Conservation (phyloP, 805 yeast species). For the Zygotorulaspora danielsina region DNA sequence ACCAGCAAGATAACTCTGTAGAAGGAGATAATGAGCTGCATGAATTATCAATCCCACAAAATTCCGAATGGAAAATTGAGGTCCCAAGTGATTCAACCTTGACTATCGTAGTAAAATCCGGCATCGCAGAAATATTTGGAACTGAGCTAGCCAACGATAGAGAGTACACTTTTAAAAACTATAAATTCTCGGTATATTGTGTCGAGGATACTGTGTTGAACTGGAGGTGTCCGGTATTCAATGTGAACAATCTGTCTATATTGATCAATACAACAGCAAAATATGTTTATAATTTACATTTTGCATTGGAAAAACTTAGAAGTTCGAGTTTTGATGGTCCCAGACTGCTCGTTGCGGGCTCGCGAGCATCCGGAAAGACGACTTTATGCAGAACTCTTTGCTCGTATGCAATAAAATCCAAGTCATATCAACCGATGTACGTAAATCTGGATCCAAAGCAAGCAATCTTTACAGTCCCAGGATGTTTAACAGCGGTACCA, state of each 20-base stretch:
- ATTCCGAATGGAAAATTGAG: slow-evolving; percentile 34
- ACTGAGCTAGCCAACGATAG: slow-evolving; percentile 78
- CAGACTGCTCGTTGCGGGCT: slow-evolving; percentile 67
- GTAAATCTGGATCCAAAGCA: slow-evolving; percentile 76
- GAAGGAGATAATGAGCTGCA: slow-evolving; percentile 23
- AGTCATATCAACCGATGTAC: slow-evolving; percentile 56
- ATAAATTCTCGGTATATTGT: slow-evolving; percentile 53
- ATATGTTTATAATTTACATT: slow-evolving; percentile 65
- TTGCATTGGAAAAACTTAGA: slow-evolving; percentile 63
- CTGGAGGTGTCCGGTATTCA: slow-evolving; percentile 37
- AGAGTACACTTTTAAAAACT: slow-evolving; percentile 54
- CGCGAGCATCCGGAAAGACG: slow-evolving; percentile 72
- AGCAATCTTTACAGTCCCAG: slow-evolving; percentile 74
- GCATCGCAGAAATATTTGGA: slow-evolving; percentile 88
- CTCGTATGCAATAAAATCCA: slow-evolving; percentile 73
- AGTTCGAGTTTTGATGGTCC: slow-evolving; percentile 35
- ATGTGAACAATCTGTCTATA: slow-evolving; percentile 37
- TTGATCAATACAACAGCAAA: slow-evolving; percentile 69
- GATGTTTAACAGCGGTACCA: slow-evolving; percentile 79
- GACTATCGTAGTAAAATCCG: slow-evolving; percentile 43
- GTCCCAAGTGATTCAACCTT: slow-evolving; percentile 40
- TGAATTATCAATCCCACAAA: slow-evolving; percentile 19
- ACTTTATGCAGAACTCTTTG: slow-evolving; percentile 62
- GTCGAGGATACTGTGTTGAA: slow-evolving; percentile 63
- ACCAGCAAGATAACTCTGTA: slow-evolving; percentile 11